Conservation (phyloP, 2,329 filamentous ascomycete genomes). For the Neonectria ditissima region DNA sequence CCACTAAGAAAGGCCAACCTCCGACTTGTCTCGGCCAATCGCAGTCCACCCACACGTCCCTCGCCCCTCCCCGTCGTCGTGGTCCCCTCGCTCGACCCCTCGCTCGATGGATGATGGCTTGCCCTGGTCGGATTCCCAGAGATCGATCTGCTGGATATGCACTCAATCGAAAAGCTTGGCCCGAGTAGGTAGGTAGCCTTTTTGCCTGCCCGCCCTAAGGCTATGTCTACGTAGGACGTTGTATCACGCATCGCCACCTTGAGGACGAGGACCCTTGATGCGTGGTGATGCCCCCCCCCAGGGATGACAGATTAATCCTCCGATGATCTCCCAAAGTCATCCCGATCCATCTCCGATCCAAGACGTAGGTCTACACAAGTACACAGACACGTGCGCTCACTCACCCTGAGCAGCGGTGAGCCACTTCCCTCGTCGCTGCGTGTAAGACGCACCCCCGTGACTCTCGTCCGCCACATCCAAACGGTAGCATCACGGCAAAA, state of each 20-base stretch:
- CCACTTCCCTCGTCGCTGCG: not conserved
- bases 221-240: no score
- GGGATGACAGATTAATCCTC: not conserved
- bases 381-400: no score
- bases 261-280: not conserved
- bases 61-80: no score
- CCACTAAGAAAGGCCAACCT: not conserved
- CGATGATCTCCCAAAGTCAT: not conserved
- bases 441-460: not conserved
- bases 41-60: no score
- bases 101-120: no score
- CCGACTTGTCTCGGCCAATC: not conserved
- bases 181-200: not conserved
- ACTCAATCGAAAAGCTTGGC: not conserved
- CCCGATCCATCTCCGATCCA: not conserved
- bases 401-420: no score
- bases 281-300: not conserved
- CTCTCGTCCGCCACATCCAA: not conserved
- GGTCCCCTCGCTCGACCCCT: no score
- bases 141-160: not conserved
- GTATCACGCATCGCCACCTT: no score
- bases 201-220: no score
- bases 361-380: no score
- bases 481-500: not conserved
- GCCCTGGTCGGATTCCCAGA: not conserved